Evolutionary conservation across 768 basidiomycete genomes (phyloP).

Genomic region (Hysterangium stoloniferum): DNA sequence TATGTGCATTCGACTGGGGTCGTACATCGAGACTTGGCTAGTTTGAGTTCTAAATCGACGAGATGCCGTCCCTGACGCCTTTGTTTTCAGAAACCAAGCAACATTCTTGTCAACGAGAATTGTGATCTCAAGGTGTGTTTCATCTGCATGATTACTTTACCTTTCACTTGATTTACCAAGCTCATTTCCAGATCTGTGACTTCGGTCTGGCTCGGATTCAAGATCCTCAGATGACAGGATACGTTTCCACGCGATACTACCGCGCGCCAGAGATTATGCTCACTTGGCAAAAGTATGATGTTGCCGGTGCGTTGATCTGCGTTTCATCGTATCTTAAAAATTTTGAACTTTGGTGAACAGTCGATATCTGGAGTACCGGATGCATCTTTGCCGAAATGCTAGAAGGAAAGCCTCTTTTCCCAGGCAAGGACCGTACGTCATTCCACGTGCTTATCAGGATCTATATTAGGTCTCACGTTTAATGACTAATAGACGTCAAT

Average conservation of each 20-base stretch:
- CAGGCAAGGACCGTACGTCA: conserved; percentile 95
- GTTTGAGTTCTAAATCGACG: conserved; percentile 25
- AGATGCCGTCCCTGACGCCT: too few relatives aligned
- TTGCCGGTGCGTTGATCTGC: conserved; percentile 50
- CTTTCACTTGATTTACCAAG: conserved; percentile 2
- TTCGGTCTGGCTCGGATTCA: conserved; percentile 98
- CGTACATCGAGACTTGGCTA: conserved; percentile 90
- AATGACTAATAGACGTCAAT: conserved; percentile 70
- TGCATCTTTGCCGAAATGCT: conserved; percentile 99
- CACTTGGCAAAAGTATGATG: conserved; percentile 99
- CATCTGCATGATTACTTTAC: not conserved
- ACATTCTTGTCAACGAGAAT: conserved; percentile 99
- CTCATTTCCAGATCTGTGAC: conserved; percentile 75
- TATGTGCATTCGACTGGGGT: conserved; percentile 99
- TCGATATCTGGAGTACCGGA: conserved; percentile 98
- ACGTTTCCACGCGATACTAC: conserved; percentile 98
- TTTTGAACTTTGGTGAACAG: conserved; percentile 22
- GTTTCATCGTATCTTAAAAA: not conserved
- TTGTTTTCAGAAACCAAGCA: conserved; percentile 80
- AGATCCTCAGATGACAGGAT: conserved; percentile 99
- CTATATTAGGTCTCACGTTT: conserved; percentile 11
- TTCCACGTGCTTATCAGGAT: conserved; percentile 10
- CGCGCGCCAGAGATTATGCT: conserved; percentile 99
- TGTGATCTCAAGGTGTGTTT: conserved; percentile 86
- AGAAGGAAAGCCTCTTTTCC: conserved; percentile 97